phyloP scores from a whole-genome alignment of 75 land plant genomes.

The Sequoia sempervirens region DNA sequence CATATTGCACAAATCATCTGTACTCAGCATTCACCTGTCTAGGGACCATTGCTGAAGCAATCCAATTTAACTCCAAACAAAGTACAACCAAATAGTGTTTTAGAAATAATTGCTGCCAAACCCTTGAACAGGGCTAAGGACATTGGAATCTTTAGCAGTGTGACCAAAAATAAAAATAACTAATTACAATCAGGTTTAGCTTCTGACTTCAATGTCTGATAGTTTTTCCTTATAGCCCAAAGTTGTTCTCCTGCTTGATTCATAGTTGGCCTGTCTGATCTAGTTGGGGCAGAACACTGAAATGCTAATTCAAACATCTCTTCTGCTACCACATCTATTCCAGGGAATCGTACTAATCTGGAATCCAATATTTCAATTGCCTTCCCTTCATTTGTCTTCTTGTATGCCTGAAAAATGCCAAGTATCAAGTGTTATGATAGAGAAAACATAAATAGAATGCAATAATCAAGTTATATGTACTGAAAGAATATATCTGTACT shows the following conservation, averaged over 20 bases:
- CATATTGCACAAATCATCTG: neutral
- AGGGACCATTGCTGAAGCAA: neutral
- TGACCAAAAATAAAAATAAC: neutral
- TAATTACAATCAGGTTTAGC: constrained; percentile 1
- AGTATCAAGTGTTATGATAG: neutral
- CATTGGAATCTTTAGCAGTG: neutral
- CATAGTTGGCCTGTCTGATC: constrained; percentile 76
- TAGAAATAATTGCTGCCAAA: neutral
- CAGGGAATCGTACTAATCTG: constrained; percentile 25
- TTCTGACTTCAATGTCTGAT: constrained; percentile 18
- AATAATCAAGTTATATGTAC: neutral
- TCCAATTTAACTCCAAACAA: neutral
- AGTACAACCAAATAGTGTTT: neutral
- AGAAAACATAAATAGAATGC: neutral
- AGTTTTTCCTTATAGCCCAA: constrained; percentile 76
- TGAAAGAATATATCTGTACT: constrained; percentile 4
- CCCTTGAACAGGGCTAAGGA: neutral
- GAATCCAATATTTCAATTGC: constrained; percentile 57
- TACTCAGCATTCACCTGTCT: neutral
- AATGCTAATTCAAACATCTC: constrained; percentile 61
- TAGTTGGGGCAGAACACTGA: constrained; percentile 70
- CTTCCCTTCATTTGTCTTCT: constrained; percentile 57
- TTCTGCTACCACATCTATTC: constrained; percentile 17
- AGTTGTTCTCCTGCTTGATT: constrained; percentile 63
- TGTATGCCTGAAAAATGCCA: constrained; percentile 61